A percentile compares a stretch with the other conserved stretches of the same genome.
Evolutionary conservation across 225 moss, liverwort and hornwort species (phyloP).

Genomic region (Thuidium tamariscinum): DNA sequence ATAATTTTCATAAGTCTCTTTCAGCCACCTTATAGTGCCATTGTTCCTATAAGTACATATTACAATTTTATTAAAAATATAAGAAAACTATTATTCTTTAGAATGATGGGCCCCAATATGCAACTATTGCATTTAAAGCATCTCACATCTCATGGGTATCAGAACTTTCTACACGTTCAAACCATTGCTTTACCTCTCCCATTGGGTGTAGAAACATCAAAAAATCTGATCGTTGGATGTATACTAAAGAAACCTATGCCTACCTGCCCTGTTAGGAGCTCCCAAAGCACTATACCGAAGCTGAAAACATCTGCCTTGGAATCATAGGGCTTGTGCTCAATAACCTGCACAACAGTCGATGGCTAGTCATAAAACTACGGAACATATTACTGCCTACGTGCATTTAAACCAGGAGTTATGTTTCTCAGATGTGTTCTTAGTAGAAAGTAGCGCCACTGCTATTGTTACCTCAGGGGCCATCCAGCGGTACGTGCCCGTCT

Average conservation of each 20-base stretch:
- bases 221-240: not conserved
- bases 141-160: not conserved
- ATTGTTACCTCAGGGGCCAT: slow-evolving; percentile 93
- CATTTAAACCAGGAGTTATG: not conserved
- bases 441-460: not conserved
- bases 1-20: not conserved
- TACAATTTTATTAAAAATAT: no score
- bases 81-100: not conserved
- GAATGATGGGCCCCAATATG: not conserved
- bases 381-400: not conserved
- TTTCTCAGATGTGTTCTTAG: not conserved
- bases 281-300: slow-evolving; percentile 92
- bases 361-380: not conserved
- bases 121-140: not conserved
- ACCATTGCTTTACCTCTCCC: not conserved
- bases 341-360: slow-evolving; percentile 42
- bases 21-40: not conserved
- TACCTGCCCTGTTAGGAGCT: slow-evolving; percentile 94
- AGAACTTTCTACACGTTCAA: not conserved
- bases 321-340: slow-evolving; percentile 88
- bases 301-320: slow-evolving; percentile 95
- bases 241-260: not conserved
- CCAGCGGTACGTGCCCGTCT: slow-evolving; percentile 98
- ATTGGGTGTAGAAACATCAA: not conserved
- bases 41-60: not conserved